phyloP scores from a whole-genome alignment of 495 filamentous ascomycete genomes.

The Penicillium cinerascens region DNA sequence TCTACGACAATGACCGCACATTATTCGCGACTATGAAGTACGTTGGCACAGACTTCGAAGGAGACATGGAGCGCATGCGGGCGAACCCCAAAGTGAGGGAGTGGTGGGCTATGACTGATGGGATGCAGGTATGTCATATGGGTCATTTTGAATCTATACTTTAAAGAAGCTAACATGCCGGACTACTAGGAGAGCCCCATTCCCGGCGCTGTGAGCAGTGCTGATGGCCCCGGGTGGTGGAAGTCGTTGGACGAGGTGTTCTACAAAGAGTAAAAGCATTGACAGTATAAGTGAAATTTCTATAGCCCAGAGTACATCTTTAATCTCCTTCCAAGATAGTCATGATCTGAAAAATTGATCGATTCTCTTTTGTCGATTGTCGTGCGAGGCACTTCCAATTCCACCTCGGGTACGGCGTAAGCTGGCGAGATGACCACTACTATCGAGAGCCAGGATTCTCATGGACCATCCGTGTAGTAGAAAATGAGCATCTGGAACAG shows the following conservation, averaged over 20 bases:
- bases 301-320: not conserved
- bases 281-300: not conserved
- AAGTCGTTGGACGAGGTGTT: conserved; percentile 69
- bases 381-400: conserved; percentile 70
- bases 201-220: conserved; percentile 58
- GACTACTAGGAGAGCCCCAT: conserved; percentile 47
- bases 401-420: conserved; percentile 69
- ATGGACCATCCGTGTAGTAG: conserved; percentile 21
- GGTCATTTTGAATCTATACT: not conserved
- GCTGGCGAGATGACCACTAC: conserved; percentile 62
- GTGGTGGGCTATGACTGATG: conserved; percentile 78
- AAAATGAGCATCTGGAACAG: not conserved
- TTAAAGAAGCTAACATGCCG: not conserved
- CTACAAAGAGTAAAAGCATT: conserved; percentile 44
- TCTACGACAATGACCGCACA: conserved; percentile 58
- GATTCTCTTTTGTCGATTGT: conserved; percentile 66
- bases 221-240: conserved; percentile 68
- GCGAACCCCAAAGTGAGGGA: conserved; percentile 66
- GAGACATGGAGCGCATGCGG: conserved; percentile 69
- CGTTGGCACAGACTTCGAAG: conserved; percentile 62
- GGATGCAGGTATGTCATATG: conserved; percentile 55
- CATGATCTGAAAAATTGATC: conserved; percentile 69
- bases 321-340: too few species aligned
- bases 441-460: conserved; percentile 36
- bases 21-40: conserved; percentile 76